Evolutionary conservation across 768 basidiomycete species (phyloP).

Genomic region (Pleurotus sapidus): DNA sequence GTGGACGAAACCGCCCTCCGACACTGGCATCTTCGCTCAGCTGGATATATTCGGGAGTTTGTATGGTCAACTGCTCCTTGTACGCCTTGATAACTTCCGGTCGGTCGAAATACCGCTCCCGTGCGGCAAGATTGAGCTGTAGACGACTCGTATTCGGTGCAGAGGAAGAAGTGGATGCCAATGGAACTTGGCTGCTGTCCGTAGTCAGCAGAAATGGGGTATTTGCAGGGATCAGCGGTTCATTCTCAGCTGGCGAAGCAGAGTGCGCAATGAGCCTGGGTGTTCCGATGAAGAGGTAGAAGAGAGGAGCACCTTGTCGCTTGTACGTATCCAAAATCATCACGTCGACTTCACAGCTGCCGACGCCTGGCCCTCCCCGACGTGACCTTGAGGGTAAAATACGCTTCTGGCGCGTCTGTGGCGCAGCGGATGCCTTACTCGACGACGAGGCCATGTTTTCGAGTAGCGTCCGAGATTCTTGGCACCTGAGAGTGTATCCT

Average conservation of each 20-base stretch:
- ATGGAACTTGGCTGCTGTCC: conserved; percentile 48
- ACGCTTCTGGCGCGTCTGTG: conserved; percentile 62
- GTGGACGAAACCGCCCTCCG: conserved; percentile 68
- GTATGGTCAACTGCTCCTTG: conserved; percentile 66
- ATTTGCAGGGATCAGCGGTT: conserved; percentile 64
- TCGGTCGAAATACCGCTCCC: conserved; percentile 74
- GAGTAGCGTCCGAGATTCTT: neutral
- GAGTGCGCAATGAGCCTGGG: neutral
- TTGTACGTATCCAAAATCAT: conserved; percentile 83
- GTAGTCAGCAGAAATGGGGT: conserved; percentile 76
- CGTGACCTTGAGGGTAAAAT: conserved; percentile 79
- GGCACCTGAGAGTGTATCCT: neutral
- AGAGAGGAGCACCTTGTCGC: conserved; percentile 59
- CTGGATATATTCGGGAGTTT: conserved; percentile 70
- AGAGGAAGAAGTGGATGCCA: conserved; percentile 32
- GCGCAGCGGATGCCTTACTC: conserved; percentile 27
- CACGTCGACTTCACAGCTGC: conserved; percentile 74
- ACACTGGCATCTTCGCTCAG: conserved; percentile 48
- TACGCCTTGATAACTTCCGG: conserved; percentile 74
- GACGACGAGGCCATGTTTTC: conserved; percentile 35
- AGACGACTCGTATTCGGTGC: conserved; percentile 15
- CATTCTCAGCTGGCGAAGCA: conserved; percentile 56
- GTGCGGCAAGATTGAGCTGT: conserved; percentile 55
- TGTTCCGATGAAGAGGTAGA: conserved; percentile 5
- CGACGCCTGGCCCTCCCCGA: conserved; percentile 78